Evolutionary conservation across 2,329 filamentous ascomycete species (phyloP), one percentile per base, ranked within the genome.

Genomic region (Sphaerostilbella broomeana): DNA sequence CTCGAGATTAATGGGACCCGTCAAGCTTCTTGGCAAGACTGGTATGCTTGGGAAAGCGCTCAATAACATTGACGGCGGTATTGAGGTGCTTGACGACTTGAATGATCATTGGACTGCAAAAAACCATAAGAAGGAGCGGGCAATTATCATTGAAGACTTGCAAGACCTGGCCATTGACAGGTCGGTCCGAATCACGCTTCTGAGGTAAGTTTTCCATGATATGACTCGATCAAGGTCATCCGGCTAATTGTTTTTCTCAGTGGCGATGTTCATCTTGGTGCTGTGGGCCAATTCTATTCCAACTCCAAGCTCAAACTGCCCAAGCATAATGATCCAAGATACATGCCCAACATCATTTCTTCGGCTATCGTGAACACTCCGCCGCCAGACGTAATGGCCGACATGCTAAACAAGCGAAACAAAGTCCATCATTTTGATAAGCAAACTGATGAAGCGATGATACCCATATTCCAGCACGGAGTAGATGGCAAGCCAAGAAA

Each of bases 21-120:
- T 95, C 58, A 97, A 97, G 61, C 86, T 86, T 5, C 70, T 97
- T 17, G 86, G 88, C 26, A 84, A 86, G 53, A 76, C 83, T 24
- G 89, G 90, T 2, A 62, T 94, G 49, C 72, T 97, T 36, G 86
- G 87, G 4, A 76, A 76, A 44, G 78, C 94, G 29, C 70, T 94
- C 26, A 95, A 95, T 65, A 84, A 84, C 50, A 89, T 95, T 51
- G 89, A 95, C 54, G 88, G 87, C 16, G 87, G 87, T 13, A 84
- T 92, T 5, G 92, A 97, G 61, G 85, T 97, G 11, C 69, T 94
- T 19, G 89, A 95, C 56, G 88, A 94, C 52, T 67, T 95, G 8
- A 90, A 95, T 57, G 92, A 97, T 60, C 90, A 98, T 58, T 98
- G 92, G 92, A 95, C 90, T 1, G 86, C 90, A 25, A 94, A 87